phyloP scores from a whole-genome alignment of 495 filamentous ascomycete species.

The Hypoxylon intermedium region DNA sequence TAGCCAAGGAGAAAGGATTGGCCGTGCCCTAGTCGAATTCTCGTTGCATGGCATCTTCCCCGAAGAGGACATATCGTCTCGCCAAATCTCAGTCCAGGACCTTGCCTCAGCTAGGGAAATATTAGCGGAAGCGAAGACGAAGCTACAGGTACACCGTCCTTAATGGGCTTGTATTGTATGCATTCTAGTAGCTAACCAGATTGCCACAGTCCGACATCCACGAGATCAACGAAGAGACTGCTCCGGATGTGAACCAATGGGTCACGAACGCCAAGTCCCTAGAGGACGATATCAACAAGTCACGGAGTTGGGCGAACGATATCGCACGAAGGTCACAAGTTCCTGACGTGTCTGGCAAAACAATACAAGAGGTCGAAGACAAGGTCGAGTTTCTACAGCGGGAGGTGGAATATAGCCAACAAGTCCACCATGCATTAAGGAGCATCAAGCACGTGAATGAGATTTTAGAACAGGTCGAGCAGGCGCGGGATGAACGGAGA shows the following conservation, averaged over 20 bases:
- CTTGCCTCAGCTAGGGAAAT: slow-evolving; percentile 69
- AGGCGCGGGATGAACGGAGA: slow-evolving; percentile 52
- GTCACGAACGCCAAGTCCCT: slow-evolving; percentile 80
- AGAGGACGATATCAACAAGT: slow-evolving; percentile 79
- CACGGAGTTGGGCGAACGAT: slow-evolving; percentile 72
- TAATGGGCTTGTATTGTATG: neutral
- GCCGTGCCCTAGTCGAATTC: slow-evolving; percentile 74
- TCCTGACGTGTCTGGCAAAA: slow-evolving; percentile 63
- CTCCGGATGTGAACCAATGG: slow-evolving; percentile 83
- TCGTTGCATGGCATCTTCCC: slow-evolving; percentile 74
- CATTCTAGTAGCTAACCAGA: slow-evolving; percentile 11
- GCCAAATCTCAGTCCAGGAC: slow-evolving; percentile 63
- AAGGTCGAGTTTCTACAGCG: slow-evolving; percentile 74
- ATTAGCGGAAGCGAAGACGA: slow-evolving; percentile 68
- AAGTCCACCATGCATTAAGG: slow-evolving; percentile 67
- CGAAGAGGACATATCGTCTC: slow-evolving; percentile 72
- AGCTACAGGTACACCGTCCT: slow-evolving; percentile 65
- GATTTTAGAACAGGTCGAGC: slow-evolving; percentile 60
- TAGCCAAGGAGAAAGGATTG: no score
- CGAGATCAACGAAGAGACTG: slow-evolving; percentile 71
- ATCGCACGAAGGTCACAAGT: slow-evolving; percentile 76
- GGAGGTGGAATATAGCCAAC: slow-evolving; percentile 78
- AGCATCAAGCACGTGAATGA: slow-evolving; percentile 62
- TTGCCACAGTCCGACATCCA: slow-evolving; percentile 69
- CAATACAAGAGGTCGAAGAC: slow-evolving; percentile 68